Percentiles rank a stretch among this genome's conserved stretches.
Evolutionary conservation across 345 rosid genomes (phyloP).

Genomic region (Gossypium thurberi): DNA sequence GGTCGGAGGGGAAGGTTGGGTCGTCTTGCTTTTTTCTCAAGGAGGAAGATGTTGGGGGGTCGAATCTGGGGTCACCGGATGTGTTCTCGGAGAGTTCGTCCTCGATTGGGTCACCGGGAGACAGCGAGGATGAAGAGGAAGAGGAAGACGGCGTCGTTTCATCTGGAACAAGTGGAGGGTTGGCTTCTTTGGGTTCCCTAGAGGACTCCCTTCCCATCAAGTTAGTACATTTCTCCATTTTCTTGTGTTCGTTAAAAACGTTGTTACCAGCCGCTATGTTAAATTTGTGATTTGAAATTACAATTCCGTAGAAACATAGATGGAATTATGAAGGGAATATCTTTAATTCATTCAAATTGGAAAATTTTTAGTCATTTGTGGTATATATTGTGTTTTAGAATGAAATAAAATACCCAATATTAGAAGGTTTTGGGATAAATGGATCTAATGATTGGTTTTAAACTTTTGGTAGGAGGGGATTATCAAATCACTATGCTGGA

Average conservation of each 20-base stretch:
- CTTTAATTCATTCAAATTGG: not conserved
- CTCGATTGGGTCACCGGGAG: slow-evolving; percentile 58
- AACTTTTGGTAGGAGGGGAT: slow-evolving; percentile 43
- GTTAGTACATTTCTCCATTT: slow-evolving; percentile 22
- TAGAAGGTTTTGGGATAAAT: not conserved
- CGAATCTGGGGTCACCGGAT: slow-evolving; percentile 9
- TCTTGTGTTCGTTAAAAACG: too few relatives aligned
- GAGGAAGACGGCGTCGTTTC: slow-evolving; percentile 33
- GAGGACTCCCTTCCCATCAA: slow-evolving; percentile 69
- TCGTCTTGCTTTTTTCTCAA: slow-evolving; percentile 21
- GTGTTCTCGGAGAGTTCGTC: slow-evolving; percentile 43
- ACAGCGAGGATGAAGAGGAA: slow-evolving; percentile 30
- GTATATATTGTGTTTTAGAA: not conserved
- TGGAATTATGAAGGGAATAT: not conserved
- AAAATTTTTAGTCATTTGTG: not conserved
- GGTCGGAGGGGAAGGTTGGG: slow-evolving; percentile 23
- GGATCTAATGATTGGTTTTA: not conserved
- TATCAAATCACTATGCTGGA: slow-evolving; percentile 69
- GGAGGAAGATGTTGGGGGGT: slow-evolving; percentile 22
- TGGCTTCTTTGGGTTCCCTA: slow-evolving; percentile 33
- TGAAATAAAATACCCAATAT: not conserved
- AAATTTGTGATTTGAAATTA: not conserved
- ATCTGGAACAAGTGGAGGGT: slow-evolving; percentile 10
- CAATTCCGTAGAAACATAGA: too few relatives aligned
- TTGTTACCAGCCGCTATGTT: not conserved